These are phyloP conservation scores for Poronia punctata DNA, from an alignment of 495 filamentous ascomycete genomes.

Conservation along the genomic window DNA sequence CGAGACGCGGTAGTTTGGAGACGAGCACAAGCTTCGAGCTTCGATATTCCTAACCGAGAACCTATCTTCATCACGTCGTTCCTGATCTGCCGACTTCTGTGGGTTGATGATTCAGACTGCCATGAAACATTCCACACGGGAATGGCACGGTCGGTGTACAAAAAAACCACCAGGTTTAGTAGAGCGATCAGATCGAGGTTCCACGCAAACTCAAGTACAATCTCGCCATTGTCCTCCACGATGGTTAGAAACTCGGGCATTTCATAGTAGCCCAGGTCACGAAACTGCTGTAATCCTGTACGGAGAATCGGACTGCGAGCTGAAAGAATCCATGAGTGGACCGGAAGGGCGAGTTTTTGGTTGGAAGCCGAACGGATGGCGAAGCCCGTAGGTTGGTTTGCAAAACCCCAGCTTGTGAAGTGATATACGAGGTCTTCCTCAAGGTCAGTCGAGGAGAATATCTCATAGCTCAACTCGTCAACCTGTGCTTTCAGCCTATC, in stretches of 20 bases:
- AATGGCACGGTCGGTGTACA: constrained; percentile 73
- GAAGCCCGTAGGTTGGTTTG: constrained; percentile 35
- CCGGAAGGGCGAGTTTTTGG: constrained; percentile 63
- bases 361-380: constrained; percentile 47
- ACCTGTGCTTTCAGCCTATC: constrained; percentile 24
- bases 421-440: constrained; percentile 47
- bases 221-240: constrained; percentile 41
- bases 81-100: constrained; percentile 68
- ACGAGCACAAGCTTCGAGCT: constrained; percentile 67
- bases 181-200: constrained; percentile 64
- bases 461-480: constrained; percentile 32
- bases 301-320: constrained; percentile 66
- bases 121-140: constrained; percentile 78
- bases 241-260: constrained; percentile 54
- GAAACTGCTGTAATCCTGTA: constrained; percentile 48
- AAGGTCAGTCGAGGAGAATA: constrained; percentile 50
- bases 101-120: constrained; percentile 52
- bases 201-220: constrained; percentile 52
- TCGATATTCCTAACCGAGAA: constrained; percentile 54
- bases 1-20: constrained; percentile 58
- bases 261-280: constrained; percentile 29
- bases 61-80: constrained; percentile 77
- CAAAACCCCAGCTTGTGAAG: constrained; percentile 27
- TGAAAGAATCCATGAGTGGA: constrained; percentile 74
- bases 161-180: constrained; percentile 69